Conservation (phyloP, 2,329 filamentous ascomycete species). For the Aspergillus terreus region DNA sequence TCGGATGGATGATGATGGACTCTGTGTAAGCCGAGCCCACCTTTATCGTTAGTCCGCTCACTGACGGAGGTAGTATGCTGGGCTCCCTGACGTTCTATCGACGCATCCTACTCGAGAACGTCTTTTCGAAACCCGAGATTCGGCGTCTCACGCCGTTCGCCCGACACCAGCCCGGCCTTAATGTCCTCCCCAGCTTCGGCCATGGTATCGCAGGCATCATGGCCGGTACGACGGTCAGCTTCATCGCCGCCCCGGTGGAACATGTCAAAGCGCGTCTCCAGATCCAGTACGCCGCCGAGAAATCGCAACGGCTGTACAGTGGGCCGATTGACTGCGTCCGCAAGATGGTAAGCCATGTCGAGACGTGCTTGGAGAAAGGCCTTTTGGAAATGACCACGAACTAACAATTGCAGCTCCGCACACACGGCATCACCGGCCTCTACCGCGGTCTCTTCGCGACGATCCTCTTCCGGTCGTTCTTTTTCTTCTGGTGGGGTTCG, state of each 20-base stretch:
- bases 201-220: conserved; percentile 85
- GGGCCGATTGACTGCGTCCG: conserved; percentile 80
- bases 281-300: conserved; percentile 82
- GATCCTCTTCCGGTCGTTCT: conserved; percentile 83
- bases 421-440: conserved; percentile 73
- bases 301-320: conserved; percentile 72
- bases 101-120: conserved; percentile 71
- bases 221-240: conserved; percentile 84
- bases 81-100: conserved; percentile 90
- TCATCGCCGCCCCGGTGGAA: conserved; percentile 90
- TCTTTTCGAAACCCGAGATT: conserved; percentile 61
- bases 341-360: conserved; percentile 51
- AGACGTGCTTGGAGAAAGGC: not conserved
- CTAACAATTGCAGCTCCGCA: conserved; percentile 32
- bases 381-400: not conserved
- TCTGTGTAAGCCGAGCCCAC: conserved; percentile 47
- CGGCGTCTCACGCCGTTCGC: conserved; percentile 36
- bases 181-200: conserved; percentile 68
- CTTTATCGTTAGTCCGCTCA: not conserved
- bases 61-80: conserved; percentile 61
- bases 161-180: conserved; percentile 29
- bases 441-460: conserved; percentile 86
- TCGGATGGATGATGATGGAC: conserved; percentile 99
- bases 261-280: conserved; percentile 93
- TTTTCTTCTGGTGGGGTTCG: conserved; percentile 98